A percentile compares a stretch with the other conserved stretches of the same genome.
Evolutionary conservation across 305 asterid genomes (phyloP).

Genomic region (Plantago coronopus): DNA sequence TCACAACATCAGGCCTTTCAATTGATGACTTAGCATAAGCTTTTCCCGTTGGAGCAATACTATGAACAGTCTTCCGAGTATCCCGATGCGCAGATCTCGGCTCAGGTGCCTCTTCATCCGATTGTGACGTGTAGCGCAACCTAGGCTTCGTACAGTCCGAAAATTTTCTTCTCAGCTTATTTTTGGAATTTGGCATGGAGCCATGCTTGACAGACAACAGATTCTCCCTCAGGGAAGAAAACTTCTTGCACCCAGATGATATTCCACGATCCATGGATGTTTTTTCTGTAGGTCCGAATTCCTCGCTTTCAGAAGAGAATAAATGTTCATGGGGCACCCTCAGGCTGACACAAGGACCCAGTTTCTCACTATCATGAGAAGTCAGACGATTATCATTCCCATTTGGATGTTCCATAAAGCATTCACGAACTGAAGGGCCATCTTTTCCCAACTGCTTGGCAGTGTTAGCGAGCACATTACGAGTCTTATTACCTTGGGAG

Average conservation of each 20-base stretch:
- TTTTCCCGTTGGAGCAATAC: slow-evolving; percentile 25
- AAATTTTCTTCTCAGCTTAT: slow-evolving; percentile 34
- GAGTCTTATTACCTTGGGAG: slow-evolving; percentile 27
- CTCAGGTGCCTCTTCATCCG: slow-evolving; percentile 37
- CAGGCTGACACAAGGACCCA: slow-evolving; percentile 28
- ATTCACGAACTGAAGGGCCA: slow-evolving; percentile 21
- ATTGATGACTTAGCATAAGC: slow-evolving; percentile 24
- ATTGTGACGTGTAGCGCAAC: slow-evolving; percentile 26
- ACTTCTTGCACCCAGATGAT: slow-evolving; percentile 39
- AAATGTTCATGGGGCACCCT: slow-evolving; percentile 26
- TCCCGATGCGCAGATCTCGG: slow-evolving; percentile 27
- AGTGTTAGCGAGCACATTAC: slow-evolving; percentile 30
- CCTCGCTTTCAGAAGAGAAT: slow-evolving; percentile 33
- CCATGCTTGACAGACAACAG: slow-evolving; percentile 32
- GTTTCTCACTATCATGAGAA: not conserved
- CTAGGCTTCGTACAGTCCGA: slow-evolving; percentile 34
- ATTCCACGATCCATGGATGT: slow-evolving; percentile 29
- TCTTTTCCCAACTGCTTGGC: slow-evolving; percentile 33
- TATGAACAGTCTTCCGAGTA: slow-evolving; percentile 26
- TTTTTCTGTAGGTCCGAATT: slow-evolving; percentile 32
- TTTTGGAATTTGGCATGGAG: slow-evolving; percentile 33
- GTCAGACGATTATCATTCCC: not conserved
- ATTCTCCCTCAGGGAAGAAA: slow-evolving; percentile 49
- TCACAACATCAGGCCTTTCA: slow-evolving; percentile 34
- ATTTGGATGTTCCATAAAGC: slow-evolving; percentile 20